These are phyloP conservation scores for Pseudogymnoascus sp. DNA, from an alignment of 2,329 filamentous ascomycete genomes.

Conservation along the genomic window DNA sequence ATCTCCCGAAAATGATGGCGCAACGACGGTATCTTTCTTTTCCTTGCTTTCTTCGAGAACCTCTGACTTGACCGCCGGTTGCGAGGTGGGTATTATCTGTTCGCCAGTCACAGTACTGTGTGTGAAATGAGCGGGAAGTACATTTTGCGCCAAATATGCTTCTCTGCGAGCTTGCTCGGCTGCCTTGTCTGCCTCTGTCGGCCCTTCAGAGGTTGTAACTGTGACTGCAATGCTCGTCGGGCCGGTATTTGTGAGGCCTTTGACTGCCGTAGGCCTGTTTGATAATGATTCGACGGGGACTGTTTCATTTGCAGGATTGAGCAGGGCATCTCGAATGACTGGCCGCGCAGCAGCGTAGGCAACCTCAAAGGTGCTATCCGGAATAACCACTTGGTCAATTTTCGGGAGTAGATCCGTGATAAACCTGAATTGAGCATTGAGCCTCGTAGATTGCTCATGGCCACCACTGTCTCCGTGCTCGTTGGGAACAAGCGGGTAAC, in stretches of 20 bases:
- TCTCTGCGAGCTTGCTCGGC: conserved; percentile 57
- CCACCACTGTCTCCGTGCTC: conserved; percentile 60
- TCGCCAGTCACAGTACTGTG: conserved; percentile 59
- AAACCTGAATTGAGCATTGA: conserved; percentile 73
- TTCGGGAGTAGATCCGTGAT: conserved; percentile 67
- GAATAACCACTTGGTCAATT: conserved; percentile 66
- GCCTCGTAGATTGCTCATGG: conserved; percentile 60
- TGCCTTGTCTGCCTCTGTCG: conserved; percentile 56
- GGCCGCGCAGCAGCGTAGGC: conserved; percentile 55
- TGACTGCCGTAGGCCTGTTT: conserved; percentile 57
- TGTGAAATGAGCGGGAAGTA: conserved; percentile 62
- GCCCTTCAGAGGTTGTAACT: conserved; percentile 57
- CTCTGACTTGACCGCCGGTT: conserved; percentile 30
- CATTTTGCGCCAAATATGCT: conserved; percentile 58
- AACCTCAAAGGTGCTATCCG: conserved; percentile 64
- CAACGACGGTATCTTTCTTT: conserved; percentile 37
- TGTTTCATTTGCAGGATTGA: conserved; percentile 53
- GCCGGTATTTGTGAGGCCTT: conserved; percentile 56
- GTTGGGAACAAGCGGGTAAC: conserved; percentile 53
- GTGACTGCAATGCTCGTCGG: conserved; percentile 62
- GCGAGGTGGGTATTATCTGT: conserved; percentile 41
- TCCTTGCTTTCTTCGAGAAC: conserved; percentile 36
- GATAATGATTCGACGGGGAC: conserved; percentile 45
- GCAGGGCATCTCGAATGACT: conserved; percentile 56
- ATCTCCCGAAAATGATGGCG: conserved; percentile 38